phyloP scores from a whole-genome alignment of 1,284 basidiomycete genomes.

The Vanrija sp. region DNA sequence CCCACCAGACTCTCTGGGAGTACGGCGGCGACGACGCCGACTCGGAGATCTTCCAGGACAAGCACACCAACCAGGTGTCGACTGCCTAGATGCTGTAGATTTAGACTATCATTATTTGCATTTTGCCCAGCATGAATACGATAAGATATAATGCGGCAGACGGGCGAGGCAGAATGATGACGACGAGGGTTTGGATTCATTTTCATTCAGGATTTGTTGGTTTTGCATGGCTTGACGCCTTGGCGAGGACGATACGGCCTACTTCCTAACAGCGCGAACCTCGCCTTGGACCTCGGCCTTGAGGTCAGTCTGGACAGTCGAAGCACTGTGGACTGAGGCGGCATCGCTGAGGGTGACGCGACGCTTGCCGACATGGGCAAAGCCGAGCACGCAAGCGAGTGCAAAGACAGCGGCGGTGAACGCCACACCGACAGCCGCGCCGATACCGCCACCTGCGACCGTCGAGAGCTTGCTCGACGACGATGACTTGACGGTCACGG shows the following conservation, averaged over 20 bases:
- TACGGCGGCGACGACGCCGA: constrained; percentile 2
- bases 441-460: not conserved
- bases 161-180: no score
- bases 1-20: constrained; percentile 4
- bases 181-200: no score
- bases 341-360: not conserved
- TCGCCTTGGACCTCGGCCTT: no score
- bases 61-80: not conserved
- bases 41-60: not conserved
- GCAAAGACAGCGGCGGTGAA: not conserved
- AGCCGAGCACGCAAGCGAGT: not conserved
- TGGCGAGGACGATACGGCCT: no score
- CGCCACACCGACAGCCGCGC: not conserved
- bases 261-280: no score
- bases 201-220: no score
- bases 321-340: not conserved
- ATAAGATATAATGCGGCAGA: no score
- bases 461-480: not conserved
- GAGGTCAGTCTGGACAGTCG: no score
- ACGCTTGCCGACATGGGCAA: not conserved
- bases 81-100: no score
- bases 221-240: no score
- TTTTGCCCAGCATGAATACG: no score
- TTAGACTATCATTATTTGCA: no score
- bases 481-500: not conserved